Conservation (phyloP, 495 filamentous ascomycete genomes). For the Apiosordaria backusii region DNA sequence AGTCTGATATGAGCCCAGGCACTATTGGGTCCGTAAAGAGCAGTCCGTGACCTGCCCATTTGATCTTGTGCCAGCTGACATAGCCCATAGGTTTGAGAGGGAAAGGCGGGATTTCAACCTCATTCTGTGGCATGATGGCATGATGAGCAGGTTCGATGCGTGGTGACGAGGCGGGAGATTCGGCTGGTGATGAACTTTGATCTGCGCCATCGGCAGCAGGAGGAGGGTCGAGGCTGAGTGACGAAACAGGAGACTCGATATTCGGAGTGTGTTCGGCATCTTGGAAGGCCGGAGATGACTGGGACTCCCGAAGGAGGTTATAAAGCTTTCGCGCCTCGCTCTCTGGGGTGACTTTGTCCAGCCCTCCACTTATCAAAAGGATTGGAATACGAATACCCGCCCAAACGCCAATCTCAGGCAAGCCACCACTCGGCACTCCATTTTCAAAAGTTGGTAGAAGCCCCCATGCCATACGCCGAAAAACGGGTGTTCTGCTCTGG, state of each 20-base stretch:
- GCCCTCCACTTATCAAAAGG: conserved; percentile 72
- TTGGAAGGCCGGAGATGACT: no score
- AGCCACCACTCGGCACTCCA: conserved; percentile 53
- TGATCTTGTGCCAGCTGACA: conserved; percentile 69
- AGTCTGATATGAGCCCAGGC: conserved; percentile 78
- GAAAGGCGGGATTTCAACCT: conserved; percentile 40
- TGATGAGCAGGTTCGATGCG: conserved; percentile 17
- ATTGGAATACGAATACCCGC: conserved; percentile 66
- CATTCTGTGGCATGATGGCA: no score
- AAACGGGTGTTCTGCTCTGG: conserved; percentile 76
- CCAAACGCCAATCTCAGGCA: conserved; percentile 72
- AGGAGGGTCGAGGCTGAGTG: conserved; percentile 28
- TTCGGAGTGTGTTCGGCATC: no score
- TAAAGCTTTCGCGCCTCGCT: not conserved
- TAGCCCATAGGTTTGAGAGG: conserved; percentile 44
- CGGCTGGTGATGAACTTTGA: not conserved
- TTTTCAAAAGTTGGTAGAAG: conserved; percentile 54
- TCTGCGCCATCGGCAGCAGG: not conserved
- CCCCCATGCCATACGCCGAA: conserved; percentile 79
- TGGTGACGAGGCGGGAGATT: conserved; percentile 18
- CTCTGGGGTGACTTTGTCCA: conserved; percentile 67
- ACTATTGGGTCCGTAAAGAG: conserved; percentile 75
- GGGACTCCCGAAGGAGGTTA: not conserved
- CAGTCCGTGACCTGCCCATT: conserved; percentile 75
- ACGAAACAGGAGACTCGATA: not conserved